Evolutionary conservation across 176 grass and related monocot species (phyloP).

Genomic region (Lolium multiflorum): DNA sequence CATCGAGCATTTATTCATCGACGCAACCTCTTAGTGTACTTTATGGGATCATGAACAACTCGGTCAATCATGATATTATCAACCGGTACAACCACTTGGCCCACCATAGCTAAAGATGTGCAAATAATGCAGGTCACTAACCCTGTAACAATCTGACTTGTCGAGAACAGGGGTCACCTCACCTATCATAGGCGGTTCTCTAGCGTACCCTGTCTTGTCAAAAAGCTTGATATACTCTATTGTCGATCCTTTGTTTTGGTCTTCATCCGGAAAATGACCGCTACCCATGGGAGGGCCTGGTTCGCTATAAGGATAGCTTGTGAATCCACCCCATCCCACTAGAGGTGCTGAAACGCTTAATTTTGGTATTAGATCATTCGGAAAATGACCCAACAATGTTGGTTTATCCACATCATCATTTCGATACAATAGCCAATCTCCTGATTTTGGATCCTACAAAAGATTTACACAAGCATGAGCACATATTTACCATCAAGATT

Average conservation of each 20-base stretch:
- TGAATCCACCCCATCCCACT: background rate
- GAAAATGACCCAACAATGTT: background rate
- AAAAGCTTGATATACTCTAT: background rate
- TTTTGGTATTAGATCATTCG: background rate
- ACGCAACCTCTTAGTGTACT: background rate
- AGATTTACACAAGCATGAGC: background rate
- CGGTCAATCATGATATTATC: background rate
- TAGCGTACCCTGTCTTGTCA: background rate
- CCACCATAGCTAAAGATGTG: background rate
- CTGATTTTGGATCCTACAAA: background rate
- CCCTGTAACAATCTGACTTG: background rate
- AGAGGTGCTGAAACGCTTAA: background rate
- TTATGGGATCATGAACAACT: background rate
- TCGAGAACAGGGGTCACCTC: background rate
- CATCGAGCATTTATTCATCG: background rate
- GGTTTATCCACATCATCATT: constrained; percentile 6
- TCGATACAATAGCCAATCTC: background rate
- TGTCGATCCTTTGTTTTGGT: background rate
- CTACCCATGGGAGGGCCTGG: constrained; percentile 1
- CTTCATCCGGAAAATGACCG: background rate
- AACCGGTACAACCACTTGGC: background rate
- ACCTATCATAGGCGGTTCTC: background rate
- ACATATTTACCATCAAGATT: background rate
- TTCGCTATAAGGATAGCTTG: background rate
- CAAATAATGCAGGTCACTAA: background rate